Evolutionary conservation across 257 asterid species (phyloP).

Genomic region (Solanum chiquidenum): DNA sequence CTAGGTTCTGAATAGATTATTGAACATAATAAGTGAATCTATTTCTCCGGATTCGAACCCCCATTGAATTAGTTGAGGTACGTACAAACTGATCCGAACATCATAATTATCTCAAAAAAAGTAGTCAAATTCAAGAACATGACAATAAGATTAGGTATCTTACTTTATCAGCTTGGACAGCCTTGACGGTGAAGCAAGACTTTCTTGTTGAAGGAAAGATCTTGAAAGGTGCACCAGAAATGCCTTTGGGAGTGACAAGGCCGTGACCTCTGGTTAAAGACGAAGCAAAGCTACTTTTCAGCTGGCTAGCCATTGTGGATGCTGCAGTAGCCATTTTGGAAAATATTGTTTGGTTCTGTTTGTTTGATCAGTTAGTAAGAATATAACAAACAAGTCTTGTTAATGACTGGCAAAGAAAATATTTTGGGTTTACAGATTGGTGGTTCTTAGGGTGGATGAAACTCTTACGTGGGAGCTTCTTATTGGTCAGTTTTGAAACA

Average conservation of each 20-base stretch:
- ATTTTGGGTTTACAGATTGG: slow-evolving; percentile 30
- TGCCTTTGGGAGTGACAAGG: slow-evolving; percentile 60
- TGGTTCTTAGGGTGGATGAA: slow-evolving; percentile 30
- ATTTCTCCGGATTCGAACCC: not conserved
- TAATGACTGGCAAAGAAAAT: slow-evolving; percentile 14
- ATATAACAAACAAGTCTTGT: slow-evolving; percentile 7
- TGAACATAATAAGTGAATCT: not conserved
- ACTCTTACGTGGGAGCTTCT: slow-evolving; percentile 5
- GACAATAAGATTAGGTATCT: not conserved
- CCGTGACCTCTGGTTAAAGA: slow-evolving; percentile 31
- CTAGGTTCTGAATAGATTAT: not conserved
- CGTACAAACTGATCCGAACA: not conserved
- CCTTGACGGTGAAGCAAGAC: slow-evolving; percentile 57
- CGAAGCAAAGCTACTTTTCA: slow-evolving; percentile 51
- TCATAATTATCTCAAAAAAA: not conserved
- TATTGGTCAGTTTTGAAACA: slow-evolving; percentile 32
- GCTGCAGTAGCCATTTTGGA: slow-evolving; percentile 63
- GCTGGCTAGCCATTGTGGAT: slow-evolving; percentile 77
- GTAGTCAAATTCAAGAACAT: not conserved
- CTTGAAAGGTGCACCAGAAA: slow-evolving; percentile 67
- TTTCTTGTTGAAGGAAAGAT: slow-evolving; percentile 45
- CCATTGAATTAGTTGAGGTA: not conserved
- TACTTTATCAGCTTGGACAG: slow-evolving; percentile 79
- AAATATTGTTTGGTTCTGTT: not conserved
- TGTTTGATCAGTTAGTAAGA: not conserved